These are phyloP conservation scores for Tetraselmis chui DNA, from an alignment of 139 green algal species.

Conservation along the genomic window DNA sequence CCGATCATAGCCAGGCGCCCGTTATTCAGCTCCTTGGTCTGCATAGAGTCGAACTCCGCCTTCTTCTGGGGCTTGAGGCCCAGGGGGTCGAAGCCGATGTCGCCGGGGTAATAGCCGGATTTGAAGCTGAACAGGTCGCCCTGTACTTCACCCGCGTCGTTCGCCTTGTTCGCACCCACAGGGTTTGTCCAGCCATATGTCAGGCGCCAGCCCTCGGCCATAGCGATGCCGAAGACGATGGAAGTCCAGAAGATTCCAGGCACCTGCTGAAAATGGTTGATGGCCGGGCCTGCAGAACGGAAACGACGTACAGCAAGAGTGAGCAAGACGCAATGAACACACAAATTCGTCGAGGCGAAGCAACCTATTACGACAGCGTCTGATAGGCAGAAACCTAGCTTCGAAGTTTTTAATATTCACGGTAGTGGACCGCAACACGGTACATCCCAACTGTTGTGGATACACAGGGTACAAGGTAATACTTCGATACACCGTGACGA, in stretches of 20 bases:
- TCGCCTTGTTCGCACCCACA: not conserved
- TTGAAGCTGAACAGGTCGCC: constrained; percentile 2
- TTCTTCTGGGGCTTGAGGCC: not conserved
- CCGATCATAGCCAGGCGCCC: not conserved
- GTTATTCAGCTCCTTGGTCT: constrained; percentile 7
- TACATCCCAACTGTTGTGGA: too few species aligned
- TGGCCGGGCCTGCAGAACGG: not conserved
- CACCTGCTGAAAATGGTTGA: constrained; percentile 4
- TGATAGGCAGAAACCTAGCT: too few species aligned
- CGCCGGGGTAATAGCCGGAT: not conserved
- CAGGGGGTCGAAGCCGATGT: constrained; percentile 8
- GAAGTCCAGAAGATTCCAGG: not conserved
- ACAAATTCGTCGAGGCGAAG: too few species aligned
- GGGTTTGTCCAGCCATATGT: not conserved
- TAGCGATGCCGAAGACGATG: not conserved
- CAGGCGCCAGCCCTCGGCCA: not conserved
- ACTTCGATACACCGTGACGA: too few species aligned
- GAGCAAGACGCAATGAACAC: too few species aligned
- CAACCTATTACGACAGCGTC: too few species aligned
- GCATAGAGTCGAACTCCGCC: not conserved
- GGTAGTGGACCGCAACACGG: too few species aligned
- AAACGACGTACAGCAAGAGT: too few species aligned
- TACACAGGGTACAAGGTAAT: too few species aligned
- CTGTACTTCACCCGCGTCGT: not conserved
- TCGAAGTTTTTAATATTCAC: too few species aligned